Evolutionary conservation across 129 eudicot species (phyloP), one percentile per base, ranked within the genome.

Genomic region (Scalesia atractyloides): DNA sequence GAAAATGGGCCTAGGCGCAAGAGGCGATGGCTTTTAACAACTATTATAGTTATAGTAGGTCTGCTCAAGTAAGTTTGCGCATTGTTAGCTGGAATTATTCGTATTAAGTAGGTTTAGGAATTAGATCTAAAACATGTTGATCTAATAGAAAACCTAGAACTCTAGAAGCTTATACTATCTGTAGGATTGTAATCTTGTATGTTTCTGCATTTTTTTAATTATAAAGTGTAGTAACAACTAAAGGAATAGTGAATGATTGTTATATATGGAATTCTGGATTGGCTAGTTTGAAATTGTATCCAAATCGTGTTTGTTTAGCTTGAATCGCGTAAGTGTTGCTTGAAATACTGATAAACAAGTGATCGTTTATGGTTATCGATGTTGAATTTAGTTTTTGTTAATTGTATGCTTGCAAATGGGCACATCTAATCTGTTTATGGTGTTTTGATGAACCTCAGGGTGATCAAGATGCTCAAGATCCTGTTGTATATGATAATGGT

Each of bases 401-500:
- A 5, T 5, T 24, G 30, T 24, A 12, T 44, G 56, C 50, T 33
- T 59, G 67, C 41, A 74, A 51, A 50, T 69, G 24, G 7, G 67
- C 3, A 41, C 64, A 59, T 59, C n/a, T 81, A 57, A 81, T 20
- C 46, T 54, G 68, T 62, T 70, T 52, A 41, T 79, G 69, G 61
- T 76, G 43, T 66, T 44, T 60, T 74, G 69, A 33, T 64, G 26
- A 49, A 62, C 58, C 59, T 17, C 73, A 93, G 98, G 97, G 90
- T 65, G 97, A 94, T 75, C 83, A 86, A 43, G 84, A 85, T 82
- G 68, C 90, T 39, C 97, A 88, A 84, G 84, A 90, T 84, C 98
- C 98, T 66, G 98, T 94, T 77, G 96, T 83, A 64, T 76, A 84
- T 75, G 98, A 94, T 73, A 76, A 86, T 83, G 98, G 98, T 53